phyloP scores from a whole-genome alignment of 352 stramenopile genomes.

The Globisporangium cystogenes region DNA sequence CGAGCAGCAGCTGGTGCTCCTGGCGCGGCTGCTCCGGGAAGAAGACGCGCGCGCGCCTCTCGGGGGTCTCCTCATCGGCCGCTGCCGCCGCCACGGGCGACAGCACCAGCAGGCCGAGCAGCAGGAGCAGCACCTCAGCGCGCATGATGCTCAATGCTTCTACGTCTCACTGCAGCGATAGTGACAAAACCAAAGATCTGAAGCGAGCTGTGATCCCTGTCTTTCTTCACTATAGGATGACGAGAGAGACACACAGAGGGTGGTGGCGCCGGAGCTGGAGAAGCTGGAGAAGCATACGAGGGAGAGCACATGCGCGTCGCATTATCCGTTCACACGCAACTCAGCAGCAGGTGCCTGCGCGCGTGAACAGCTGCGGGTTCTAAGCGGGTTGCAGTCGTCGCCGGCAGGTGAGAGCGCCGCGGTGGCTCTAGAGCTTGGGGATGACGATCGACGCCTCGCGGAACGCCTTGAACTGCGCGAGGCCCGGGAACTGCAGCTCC shows the following conservation, averaged over 20 bases:
- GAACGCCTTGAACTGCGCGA: conserved; percentile 75
- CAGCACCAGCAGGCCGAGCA: conserved; percentile 1
- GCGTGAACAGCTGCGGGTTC: not conserved
- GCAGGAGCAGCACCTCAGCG: no score
- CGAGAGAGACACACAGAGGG: no score
- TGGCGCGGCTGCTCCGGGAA: conserved; percentile 32
- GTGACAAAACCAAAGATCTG: no score
- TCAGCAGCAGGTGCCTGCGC: no score
- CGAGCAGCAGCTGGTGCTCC: conserved; percentile 35
- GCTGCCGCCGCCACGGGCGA: not conserved
- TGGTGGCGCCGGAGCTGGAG: no score
- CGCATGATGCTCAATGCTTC: no score
- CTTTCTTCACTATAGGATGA: no score
- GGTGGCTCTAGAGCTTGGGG: conserved; percentile 52
- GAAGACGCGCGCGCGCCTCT: conserved; percentile 32
- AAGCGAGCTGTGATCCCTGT: no score
- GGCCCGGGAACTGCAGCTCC: conserved; percentile 91
- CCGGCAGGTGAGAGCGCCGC: not conserved
- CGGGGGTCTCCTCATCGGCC: not conserved
- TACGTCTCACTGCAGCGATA: no score
- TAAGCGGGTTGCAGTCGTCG: conserved; percentile 2
- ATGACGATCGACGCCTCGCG: conserved; percentile 64
- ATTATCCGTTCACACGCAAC: no score
- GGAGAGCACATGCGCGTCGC: not conserved
- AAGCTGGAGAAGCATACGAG: no score